A percentile compares a stretch with the other conserved stretches of the same genome.
phyloP scores from a whole-genome alignment of 2,329 filamentous ascomycete species.

The Alternaria viburni region DNA sequence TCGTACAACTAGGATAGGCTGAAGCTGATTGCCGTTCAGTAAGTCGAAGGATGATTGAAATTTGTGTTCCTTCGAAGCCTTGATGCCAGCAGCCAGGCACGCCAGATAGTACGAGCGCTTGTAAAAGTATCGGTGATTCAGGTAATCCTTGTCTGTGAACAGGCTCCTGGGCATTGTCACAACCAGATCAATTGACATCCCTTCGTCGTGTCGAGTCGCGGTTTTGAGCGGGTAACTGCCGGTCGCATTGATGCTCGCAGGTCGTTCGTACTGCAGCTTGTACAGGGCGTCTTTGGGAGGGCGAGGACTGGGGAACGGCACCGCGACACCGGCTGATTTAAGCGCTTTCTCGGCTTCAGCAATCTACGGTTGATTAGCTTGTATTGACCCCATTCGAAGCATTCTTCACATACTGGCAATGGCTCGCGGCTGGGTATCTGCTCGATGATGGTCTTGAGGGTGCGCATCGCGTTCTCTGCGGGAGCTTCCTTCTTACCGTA shows the following conservation, averaged over 20 bases:
- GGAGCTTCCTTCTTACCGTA: constrained; percentile 63
- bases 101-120: constrained; percentile 92
- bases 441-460: constrained; percentile 53
- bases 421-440: constrained; percentile 59
- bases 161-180: constrained; percentile 80
- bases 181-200: constrained; percentile 77
- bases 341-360: constrained; percentile 70
- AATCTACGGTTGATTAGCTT: constrained; percentile 59
- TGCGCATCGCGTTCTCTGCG: constrained; percentile 53
- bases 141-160: constrained; percentile 93
- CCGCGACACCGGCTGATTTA: constrained; percentile 69
- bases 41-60: constrained; percentile 69
- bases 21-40: constrained; percentile 75
- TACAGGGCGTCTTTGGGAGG: constrained; percentile 80
- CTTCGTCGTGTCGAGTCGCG: constrained; percentile 68
- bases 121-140: constrained; percentile 92
- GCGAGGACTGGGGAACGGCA: constrained; percentile 84
- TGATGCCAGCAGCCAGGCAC: constrained; percentile 75
- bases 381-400: too few species aligned
- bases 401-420: constrained; percentile 47
- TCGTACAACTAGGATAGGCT: constrained; percentile 68
- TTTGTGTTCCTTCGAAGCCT: constrained; percentile 60
- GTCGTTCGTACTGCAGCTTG: constrained; percentile 78
- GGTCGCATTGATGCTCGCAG: constrained; percentile 81
- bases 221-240: constrained; percentile 85